Evolutionary conservation across 225 moss, liverwort and hornwort genomes (phyloP), one percentile per base, ranked within the genome.

Genomic region (Ulota crispa): DNA sequence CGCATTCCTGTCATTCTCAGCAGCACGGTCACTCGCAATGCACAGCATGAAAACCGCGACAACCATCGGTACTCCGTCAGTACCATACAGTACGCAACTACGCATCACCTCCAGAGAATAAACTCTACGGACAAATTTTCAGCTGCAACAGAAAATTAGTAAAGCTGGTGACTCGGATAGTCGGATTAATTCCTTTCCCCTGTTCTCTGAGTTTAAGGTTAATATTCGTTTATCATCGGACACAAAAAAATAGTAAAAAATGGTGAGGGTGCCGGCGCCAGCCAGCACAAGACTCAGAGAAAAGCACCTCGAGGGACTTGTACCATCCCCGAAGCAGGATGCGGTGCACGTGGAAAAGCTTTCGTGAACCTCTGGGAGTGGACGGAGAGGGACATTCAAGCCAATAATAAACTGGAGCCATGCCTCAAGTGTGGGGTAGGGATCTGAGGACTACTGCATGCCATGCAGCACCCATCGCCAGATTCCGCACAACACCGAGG

Each of bases 381-480:
- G 72, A 55, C 54, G 24, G 24, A 65, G 36, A 26, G 19, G 19
- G 39, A 0, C 27, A 43, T 3, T 43, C 43, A 2, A 39, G 74
- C 59, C 37, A 74, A 11, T 10, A 74, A 11, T 18, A 20, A 6
- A 59, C 26, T 0, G 37, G 18, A 57, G 36, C 16, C 36, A 7
- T 1, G 39, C 59, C 11, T 26, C 19, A 4, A 59, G 10, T 57
- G 61, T 8, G 57, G 43, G 24, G 19, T 11, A 50, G 66, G 32
- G 43, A 9, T 18, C 42, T 36, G 8, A 5, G 3, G 36, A 68
- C 76, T 26, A 68, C 75, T 26, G 63, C 34, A 34, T 34, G 34
- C 63, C 75, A 82, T 76, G 61, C 69, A 61, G 9, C 60, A 20
- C 37, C 82, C 75, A 76, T 80, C 10, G n/a, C 59, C 56, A 45